Evolutionary conservation across 2,329 filamentous ascomycete species (phyloP).

Genomic region (Trichoderma atroviride): DNA sequence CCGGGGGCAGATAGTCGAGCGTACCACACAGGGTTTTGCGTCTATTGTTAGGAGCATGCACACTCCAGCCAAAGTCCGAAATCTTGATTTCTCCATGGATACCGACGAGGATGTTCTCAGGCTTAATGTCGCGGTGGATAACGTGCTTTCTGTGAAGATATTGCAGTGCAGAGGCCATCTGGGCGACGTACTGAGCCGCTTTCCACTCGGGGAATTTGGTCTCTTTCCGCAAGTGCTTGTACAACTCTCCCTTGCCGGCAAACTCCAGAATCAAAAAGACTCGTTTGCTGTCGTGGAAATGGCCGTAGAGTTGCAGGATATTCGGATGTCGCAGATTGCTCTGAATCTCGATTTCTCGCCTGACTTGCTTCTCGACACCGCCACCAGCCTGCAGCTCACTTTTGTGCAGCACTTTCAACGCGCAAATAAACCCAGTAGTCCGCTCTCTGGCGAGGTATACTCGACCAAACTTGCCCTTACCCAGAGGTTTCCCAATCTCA

Average conservation of each 20-base stretch:
- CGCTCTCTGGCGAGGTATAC: constrained; percentile 72
- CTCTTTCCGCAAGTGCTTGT: constrained; percentile 70
- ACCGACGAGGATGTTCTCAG: constrained; percentile 69
- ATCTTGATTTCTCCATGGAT: constrained; percentile 99
- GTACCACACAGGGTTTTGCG: constrained; percentile 96
- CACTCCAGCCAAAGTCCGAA: constrained; percentile 97
- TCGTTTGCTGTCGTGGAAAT: constrained; percentile 72
- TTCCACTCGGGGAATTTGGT: constrained; percentile 69
- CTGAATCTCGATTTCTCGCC: constrained; percentile 74
- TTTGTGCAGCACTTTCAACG: constrained; percentile 73
- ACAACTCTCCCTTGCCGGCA: constrained; percentile 65
- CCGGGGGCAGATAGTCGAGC: constrained; percentile 93
- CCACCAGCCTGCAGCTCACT: constrained; percentile 70
- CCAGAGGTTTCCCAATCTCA: constrained; percentile 72
- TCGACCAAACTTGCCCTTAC: constrained; percentile 73
- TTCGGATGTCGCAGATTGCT: constrained; percentile 72
- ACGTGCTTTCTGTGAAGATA: constrained; percentile 40
- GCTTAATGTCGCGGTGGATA: constrained; percentile 62
- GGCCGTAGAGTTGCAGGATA: constrained; percentile 63
- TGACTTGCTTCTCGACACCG: constrained; percentile 71
- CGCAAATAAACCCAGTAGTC: constrained; percentile 68
- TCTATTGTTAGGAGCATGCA: constrained; percentile 93
- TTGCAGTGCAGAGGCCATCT: constrained; percentile 58
- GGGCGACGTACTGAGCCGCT: constrained; percentile 71
- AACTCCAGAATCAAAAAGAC: constrained; percentile 75